A percentile compares a stretch with the other conserved stretches of the same genome.
phyloP scores from a whole-genome alignment of 176 grass and related monocot genomes.

The Zizania latifolia region DNA sequence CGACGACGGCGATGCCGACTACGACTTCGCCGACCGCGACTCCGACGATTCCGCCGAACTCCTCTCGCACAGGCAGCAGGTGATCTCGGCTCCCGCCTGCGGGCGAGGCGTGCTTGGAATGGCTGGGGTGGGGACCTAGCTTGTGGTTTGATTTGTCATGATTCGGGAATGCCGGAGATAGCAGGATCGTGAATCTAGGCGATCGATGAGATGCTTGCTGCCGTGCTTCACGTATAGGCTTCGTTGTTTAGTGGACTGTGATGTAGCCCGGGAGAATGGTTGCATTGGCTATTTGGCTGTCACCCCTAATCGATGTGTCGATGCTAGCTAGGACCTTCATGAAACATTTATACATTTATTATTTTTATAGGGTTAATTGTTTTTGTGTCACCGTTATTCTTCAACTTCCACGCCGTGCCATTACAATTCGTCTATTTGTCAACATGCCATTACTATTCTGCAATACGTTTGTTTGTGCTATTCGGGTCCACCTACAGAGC shows the following conservation, averaged over 20 bases:
- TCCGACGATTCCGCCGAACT: slow-evolving; percentile 71
- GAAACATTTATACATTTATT: not conserved
- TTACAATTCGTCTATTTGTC: no score
- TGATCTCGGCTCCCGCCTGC: slow-evolving; percentile 20
- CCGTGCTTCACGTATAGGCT: not conserved
- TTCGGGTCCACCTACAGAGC: no score
- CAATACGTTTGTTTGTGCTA: no score
- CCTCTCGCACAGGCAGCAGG: slow-evolving; percentile 75
- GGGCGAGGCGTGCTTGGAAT: not conserved
- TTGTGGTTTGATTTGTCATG: slow-evolving; percentile 20
- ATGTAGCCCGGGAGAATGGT: not conserved
- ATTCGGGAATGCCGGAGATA: slow-evolving; percentile 4
- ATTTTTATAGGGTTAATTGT: no score
- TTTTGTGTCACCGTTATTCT: no score
- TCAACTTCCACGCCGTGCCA: no score
- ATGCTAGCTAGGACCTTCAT: slow-evolving; percentile 2
- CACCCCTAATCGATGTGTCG: not conserved
- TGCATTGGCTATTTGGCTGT: slow-evolving; percentile 17
- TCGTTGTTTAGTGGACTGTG: not conserved
- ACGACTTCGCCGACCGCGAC: slow-evolving; percentile 93
- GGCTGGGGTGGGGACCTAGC: not conserved
- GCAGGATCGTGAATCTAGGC: slow-evolving; percentile 31
- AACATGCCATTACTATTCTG: no score
- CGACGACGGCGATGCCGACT: slow-evolving; percentile 85
- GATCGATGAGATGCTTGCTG: not conserved